phyloP scores from a whole-genome alignment of 495 filamentous ascomycete species.

The Aspergillus leporis region DNA sequence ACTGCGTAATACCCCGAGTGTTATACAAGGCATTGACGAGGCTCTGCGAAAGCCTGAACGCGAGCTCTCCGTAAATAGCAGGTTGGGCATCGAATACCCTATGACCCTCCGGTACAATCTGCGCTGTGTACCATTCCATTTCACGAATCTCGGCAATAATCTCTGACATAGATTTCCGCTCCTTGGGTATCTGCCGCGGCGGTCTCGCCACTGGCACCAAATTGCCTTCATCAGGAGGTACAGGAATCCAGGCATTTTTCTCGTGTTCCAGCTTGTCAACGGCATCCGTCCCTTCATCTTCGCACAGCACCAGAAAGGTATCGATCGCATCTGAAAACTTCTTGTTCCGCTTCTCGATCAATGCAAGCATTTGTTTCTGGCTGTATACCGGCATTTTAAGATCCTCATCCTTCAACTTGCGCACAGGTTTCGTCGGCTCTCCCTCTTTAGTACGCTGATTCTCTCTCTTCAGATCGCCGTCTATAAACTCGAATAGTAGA shows the following conservation, averaged over 20 bases:
- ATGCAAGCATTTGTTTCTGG: conserved; percentile 83
- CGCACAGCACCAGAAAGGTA: conserved; percentile 72
- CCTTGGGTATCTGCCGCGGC: conserved; percentile 73
- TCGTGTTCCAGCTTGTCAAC: conserved; percentile 58
- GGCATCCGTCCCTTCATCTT: conserved; percentile 64
- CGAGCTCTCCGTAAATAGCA: conserved; percentile 78
- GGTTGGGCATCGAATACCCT: conserved; percentile 87
- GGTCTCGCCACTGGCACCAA: conserved; percentile 38
- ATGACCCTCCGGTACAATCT: conserved; percentile 94
- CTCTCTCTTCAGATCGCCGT: conserved; percentile 85
- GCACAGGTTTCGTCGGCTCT: conserved; percentile 63
- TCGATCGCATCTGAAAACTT: conserved; percentile 83
- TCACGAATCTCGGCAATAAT: conserved; percentile 83
- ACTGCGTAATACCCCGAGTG: conserved; percentile 74
- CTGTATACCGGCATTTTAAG: conserved; percentile 92
- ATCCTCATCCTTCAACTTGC: conserved; percentile 70
- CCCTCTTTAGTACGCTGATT: conserved; percentile 69
- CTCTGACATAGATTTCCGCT: conserved; percentile 78
- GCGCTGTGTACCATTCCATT: conserved; percentile 82
- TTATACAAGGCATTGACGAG: conserved; percentile 95
- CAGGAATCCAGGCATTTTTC: conserved; percentile 47
- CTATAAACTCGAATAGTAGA: conserved; percentile 87
- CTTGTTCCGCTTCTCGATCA: conserved; percentile 88
- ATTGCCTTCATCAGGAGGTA: conserved; percentile 52
- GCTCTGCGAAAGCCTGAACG: conserved; percentile 84